Evolutionary conservation across 805 yeast species (phyloP).

Genomic region (Schizosaccharomyces japonicus): DNA sequence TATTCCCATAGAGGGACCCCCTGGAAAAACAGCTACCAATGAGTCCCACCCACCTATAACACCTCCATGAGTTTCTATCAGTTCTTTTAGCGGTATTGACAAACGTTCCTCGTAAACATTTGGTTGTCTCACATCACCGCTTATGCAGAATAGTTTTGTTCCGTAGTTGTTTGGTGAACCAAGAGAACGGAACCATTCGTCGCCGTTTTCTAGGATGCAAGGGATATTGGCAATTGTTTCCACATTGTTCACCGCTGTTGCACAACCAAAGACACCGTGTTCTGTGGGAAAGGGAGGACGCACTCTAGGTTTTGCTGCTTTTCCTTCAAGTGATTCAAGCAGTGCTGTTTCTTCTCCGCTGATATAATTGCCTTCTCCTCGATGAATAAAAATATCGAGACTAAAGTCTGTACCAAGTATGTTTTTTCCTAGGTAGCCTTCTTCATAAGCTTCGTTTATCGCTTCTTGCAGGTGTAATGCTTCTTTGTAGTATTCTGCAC

Average conservation of each 20-base stretch:
- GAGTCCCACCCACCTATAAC: slow-evolving; percentile 85
- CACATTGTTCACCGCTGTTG: slow-evolving; percentile 74
- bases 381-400: slow-evolving; percentile 62
- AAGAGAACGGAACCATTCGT: slow-evolving; percentile 61
- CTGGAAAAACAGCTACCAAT: slow-evolving; percentile 67
- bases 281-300: slow-evolving; percentile 94
- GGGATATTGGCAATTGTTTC: slow-evolving; percentile 83
- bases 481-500: slow-evolving; percentile 79
- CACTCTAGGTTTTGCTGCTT: slow-evolving; percentile 80
- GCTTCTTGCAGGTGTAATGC: slow-evolving; percentile 52
- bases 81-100: slow-evolving; percentile 67
- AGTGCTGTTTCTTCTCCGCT: slow-evolving; percentile 86
- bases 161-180: slow-evolving; percentile 74
- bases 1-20: slow-evolving; percentile 73
- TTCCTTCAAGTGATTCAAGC: slow-evolving; percentile 73
- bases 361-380: slow-evolving; percentile 84
- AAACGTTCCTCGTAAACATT: slow-evolving; percentile 85
- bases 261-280: slow-evolving; percentile 75
- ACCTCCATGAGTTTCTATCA: slow-evolving; percentile 74
- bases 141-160: slow-evolving; percentile 61
- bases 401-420: slow-evolving; percentile 74
- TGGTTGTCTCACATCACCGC: slow-evolving; percentile 80
- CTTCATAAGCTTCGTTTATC: slow-evolving; percentile 66
- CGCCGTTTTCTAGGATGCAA: slow-evolving; percentile 71
- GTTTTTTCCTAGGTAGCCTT: slow-evolving; percentile 57